A percentile compares a stretch with the other conserved stretches of the same genome.
These are phyloP conservation scores for Fomitopsis serialis DNA, from an alignment of 768 basidiomycete species.

Conservation along the genomic window DNA sequence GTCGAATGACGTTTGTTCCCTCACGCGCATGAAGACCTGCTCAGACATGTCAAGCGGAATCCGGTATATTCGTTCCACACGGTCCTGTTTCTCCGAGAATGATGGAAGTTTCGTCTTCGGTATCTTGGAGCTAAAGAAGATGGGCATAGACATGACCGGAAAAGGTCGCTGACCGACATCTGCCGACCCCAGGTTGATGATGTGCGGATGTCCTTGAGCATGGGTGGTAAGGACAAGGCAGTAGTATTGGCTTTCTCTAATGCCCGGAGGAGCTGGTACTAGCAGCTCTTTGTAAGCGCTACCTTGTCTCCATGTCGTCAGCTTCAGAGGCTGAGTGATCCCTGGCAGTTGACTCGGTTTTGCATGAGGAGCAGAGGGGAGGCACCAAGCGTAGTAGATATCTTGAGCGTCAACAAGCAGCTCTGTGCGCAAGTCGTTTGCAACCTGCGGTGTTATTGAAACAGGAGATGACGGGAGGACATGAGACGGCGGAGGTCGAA, in stretches of 20 bases:
- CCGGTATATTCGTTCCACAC: constrained; percentile 53
- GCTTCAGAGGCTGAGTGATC: constrained; percentile 45
- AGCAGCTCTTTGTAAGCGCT: constrained; percentile 74
- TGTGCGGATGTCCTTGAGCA: constrained; percentile 19
- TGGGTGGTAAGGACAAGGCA: constrained; percentile 52
- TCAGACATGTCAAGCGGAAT: constrained; percentile 7
- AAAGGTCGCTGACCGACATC: constrained; percentile 44
- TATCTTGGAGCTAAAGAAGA: constrained; percentile 36
- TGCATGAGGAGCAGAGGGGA: constrained; percentile 3
- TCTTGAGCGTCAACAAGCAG: constrained; percentile 46
- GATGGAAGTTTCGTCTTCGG: background rate
- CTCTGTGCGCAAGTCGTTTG: constrained; percentile 89
- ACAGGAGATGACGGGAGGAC: constrained; percentile 38
- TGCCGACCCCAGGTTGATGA: constrained; percentile 38
- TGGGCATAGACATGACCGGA: constrained; percentile 66
- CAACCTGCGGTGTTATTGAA: constrained; percentile 75
- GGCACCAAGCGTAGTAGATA: constrained; percentile 66
- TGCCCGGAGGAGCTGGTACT: constrained; percentile 55
- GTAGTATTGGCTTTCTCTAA: constrained; percentile 55
- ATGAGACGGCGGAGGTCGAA: constrained; percentile 73
- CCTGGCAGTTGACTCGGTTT: constrained; percentile 13
- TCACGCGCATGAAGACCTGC: constrained; percentile 40
- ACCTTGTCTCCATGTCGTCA: constrained; percentile 67
- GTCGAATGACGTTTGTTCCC: constrained; percentile 85
- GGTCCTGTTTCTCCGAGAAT: constrained; percentile 54